Evolutionary conservation across 2,329 filamentous ascomycete genomes (phyloP), one percentile per base, ranked within the genome.

Genomic region (Colletotrichum sojae): DNA sequence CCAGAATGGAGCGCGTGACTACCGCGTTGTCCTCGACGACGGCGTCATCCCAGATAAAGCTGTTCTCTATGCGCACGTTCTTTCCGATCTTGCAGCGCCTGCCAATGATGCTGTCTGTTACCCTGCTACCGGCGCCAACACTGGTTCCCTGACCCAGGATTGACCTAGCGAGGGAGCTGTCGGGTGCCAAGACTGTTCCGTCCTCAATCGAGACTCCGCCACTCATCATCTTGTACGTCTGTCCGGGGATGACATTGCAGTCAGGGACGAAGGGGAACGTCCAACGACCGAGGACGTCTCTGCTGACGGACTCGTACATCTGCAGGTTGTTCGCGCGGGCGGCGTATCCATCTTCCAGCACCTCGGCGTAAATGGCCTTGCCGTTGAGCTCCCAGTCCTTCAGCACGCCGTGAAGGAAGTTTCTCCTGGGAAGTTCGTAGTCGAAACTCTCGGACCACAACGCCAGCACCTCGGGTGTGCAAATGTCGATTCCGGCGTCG

Each of bases 391-490:
- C 96, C 83, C 94, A 97, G 78, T 99, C 96, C 82, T 98, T 98
- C 62, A 99, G 83, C 1, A 98, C 94, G 68, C 95, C 95, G 77
- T 95, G 93, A 43, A 99, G 82, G 75, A 97, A 98, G 75, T 97
- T 94, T 75, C 91, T 92, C 63, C 95, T 89, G 1, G 95, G 94
- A 8, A 94, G 87, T 78, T 98, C 94, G 79, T 97, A 98, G 79
- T 99, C 95, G 75, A 98, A 99, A 77, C 95, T 97, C 81, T 99
- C 96, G 9, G 94, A 96, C 94, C 96, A 99, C 66, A 98, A 83
- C 8, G 95, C 95, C 51, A 98, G 87, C 9, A 98, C 95, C 77
- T 98, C 96, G 0, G 95, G 95, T 1, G 96, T 98, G 81, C 95
- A 98, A 72, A 99, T 98, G 78, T 99, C 96, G 76, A 99, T 96